Percentiles rank a stretch among this genome's conserved stretches.
Evolutionary conservation across 768 basidiomycete species (phyloP).

Genomic region (Lactarius indigo): DNA sequence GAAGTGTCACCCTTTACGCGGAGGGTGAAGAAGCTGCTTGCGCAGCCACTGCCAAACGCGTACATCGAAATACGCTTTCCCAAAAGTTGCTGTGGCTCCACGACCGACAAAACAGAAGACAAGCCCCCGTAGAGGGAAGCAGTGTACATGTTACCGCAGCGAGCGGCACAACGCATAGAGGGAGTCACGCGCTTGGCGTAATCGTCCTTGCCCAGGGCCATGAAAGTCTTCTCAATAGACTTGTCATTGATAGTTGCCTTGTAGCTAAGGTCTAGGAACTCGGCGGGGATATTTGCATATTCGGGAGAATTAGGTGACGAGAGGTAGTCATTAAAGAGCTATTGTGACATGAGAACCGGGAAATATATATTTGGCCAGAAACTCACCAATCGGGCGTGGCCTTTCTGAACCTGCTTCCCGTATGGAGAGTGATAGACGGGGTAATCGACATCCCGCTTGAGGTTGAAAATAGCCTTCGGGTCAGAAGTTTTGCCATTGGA

Average conservation of each 20-base stretch:
- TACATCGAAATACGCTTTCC: conserved; percentile 91
- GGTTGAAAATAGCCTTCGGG: conserved; percentile 52
- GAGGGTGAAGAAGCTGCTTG: conserved; percentile 90
- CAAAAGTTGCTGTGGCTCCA: conserved; percentile 63
- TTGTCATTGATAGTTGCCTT: conserved; percentile 87
- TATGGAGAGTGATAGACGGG: conserved; percentile 96
- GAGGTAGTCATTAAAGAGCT: conserved; percentile 87
- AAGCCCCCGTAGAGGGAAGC: conserved; percentile 94
- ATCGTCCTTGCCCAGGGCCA: conserved; percentile 66
- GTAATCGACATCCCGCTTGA: conserved; percentile 75
- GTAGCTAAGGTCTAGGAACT: conserved; percentile 62
- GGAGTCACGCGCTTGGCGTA: conserved; percentile 78
- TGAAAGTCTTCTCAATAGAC: conserved; percentile 91
- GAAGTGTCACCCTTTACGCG: conserved; percentile 84
- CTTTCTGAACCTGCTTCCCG: conserved; percentile 98
- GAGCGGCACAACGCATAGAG: conserved; percentile 80
- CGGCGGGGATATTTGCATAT: conserved; percentile 70
- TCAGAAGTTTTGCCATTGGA: conserved; percentile 37
- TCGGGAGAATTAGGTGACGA: conserved; percentile 63
- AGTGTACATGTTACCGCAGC: conserved; percentile 98
- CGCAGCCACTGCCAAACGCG: conserved; percentile 95
- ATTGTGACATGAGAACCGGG: neutral
- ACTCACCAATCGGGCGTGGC: conserved; percentile 77
- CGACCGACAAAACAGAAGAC: conserved; percentile 74
- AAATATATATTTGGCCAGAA: conserved; percentile 9